Conservation (phyloP, 257 asterid genomes). For the Gardenia jasminoides region DNA sequence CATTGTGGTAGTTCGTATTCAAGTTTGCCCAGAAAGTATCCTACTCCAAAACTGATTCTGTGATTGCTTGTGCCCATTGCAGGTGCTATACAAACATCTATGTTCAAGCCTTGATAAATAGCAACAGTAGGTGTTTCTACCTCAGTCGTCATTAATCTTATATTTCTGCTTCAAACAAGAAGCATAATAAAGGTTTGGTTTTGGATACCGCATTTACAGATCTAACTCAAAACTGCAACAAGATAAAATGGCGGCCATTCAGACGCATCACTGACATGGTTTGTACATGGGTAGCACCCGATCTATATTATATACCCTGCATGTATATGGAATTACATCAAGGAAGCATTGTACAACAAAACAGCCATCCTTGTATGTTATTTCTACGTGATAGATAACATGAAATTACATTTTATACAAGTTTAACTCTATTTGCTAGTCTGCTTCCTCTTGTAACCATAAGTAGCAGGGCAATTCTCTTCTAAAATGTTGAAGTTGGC, state of each 20-base stretch:
- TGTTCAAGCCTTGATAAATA: neutral
- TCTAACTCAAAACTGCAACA: neutral
- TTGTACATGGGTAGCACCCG: neutral
- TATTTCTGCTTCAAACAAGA: neutral
- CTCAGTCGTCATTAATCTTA: neutral
- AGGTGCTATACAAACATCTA: neutral
- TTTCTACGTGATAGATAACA: neutral
- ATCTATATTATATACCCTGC: neutral
- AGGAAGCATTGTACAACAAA: neutral
- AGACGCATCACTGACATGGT: neutral
- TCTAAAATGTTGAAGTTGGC: conserved; percentile 10
- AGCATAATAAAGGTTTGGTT: neutral
- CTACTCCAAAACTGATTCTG: neutral
- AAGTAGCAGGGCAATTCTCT: conserved; percentile 21
- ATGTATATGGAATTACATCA: neutral
- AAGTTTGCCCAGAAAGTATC: too few relatives aligned
- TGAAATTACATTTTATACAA: neutral
- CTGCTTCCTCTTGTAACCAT: conserved; percentile 18
- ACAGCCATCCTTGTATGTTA: neutral
- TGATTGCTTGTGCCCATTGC: neutral
- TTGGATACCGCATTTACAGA: neutral
- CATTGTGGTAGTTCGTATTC: neutral
- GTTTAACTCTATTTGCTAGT: conserved; percentile 1
- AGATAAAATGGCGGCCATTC: neutral
- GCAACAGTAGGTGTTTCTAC: neutral